Evolutionary conservation across 163 green algal species (phyloP).

Genomic region (Trebouxiophyceae sp.): DNA sequence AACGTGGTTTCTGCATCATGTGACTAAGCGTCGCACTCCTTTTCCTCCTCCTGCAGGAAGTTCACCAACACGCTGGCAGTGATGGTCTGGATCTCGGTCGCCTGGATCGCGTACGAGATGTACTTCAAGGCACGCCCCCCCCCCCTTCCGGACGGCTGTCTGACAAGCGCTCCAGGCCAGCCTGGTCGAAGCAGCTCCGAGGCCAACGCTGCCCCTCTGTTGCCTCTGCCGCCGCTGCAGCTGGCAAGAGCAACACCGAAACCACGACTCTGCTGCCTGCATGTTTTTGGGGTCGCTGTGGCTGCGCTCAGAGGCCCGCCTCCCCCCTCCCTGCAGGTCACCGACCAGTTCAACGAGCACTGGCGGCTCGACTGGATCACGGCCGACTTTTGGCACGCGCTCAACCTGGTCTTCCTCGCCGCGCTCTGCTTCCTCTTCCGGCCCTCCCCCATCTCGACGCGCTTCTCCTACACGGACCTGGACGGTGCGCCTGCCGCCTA

Average conservation of each 20-base stretch:
- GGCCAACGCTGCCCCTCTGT: too few species aligned
- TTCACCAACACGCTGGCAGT: slow-evolving; percentile 64
- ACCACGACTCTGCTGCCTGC: too few species aligned
- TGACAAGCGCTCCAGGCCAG: too few species aligned
- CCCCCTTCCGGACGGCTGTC: background rate
- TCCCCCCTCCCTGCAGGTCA: too few species aligned
- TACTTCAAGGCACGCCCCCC: slow-evolving; percentile 40
- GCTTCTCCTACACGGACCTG: slow-evolving; percentile 29
- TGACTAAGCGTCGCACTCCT: too few species aligned
- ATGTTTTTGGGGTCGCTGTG: too few species aligned
- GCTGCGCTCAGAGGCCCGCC: too few species aligned
- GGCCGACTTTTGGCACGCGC: slow-evolving; percentile 49
- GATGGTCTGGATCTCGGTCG: slow-evolving; percentile 42
- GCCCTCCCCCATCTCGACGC: slow-evolving; percentile 28
- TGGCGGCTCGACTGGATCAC: slow-evolving; percentile 61
- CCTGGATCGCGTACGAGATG: slow-evolving; percentile 67
- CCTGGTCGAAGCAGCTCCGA: too few species aligned
- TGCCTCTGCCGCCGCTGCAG: too few species aligned
- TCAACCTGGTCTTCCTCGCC: slow-evolving; percentile 42
- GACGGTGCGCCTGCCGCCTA: slow-evolving; percentile 9
- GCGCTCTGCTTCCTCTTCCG: slow-evolving; percentile 54
- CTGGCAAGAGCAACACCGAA: too few species aligned
- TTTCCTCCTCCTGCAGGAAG: slow-evolving; percentile 5
- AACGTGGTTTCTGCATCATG: too few species aligned
- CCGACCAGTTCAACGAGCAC: slow-evolving; percentile 48